phyloP scores from a whole-genome alignment of 441 rosid species.

The Gossypium schwendimanii region DNA sequence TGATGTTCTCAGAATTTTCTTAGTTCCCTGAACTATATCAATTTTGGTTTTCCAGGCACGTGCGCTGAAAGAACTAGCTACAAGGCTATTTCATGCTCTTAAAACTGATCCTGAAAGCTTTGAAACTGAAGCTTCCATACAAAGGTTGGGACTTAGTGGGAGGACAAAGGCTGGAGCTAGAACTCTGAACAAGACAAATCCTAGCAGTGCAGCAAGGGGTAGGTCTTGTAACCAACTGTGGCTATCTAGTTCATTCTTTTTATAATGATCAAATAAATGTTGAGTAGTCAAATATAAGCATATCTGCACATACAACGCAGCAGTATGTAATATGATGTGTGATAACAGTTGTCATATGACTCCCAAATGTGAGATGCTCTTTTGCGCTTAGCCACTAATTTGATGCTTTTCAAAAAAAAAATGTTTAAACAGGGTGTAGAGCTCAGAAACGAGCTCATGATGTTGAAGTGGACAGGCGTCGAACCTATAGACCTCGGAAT shows the following conservation, averaged over 20 bases:
- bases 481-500: conserved; percentile 25
- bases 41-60: conserved; percentile 33
- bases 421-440: conserved; percentile 21
- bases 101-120: conserved; percentile 33
- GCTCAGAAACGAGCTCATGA: conserved; percentile 1
- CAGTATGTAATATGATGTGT: neutral
- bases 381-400: neutral
- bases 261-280: neutral
- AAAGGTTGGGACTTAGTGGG: conserved; percentile 10
- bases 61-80: conserved; percentile 32
- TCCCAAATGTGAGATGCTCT: neutral
- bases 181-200: conserved; percentile 10
- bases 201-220: neutral
- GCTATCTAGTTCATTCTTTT: conserved; percentile 1
- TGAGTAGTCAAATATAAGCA: neutral
- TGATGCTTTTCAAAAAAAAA: neutral
- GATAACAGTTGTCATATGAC: neutral
- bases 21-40: neutral
- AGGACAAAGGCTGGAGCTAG: conserved; percentile 23
- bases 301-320: neutral
- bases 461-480: conserved; percentile 18
- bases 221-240: neutral
- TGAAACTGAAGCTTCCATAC: conserved; percentile 19
- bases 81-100: conserved; percentile 25
- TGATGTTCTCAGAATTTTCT: neutral